phyloP scores from a whole-genome alignment of 1,284 basidiomycete species.

The Sanghuangporus sanghuang region DNA sequence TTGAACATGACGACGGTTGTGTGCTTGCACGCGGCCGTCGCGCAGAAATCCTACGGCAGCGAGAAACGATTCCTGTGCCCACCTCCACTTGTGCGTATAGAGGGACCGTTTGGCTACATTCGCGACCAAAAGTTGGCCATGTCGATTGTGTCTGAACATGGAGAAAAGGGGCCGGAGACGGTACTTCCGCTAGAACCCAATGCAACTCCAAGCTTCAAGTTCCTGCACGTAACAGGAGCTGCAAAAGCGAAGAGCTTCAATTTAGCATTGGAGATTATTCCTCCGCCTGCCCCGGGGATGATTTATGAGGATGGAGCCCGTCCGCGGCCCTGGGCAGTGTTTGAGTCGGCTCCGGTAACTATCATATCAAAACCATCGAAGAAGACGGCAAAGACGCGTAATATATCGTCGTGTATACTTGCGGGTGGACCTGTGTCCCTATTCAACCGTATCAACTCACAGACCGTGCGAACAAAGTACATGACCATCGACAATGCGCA shows the following conservation, averaged over 20 bases:
- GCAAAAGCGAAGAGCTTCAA: constrained; percentile 89
- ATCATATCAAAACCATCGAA: constrained; percentile 97
- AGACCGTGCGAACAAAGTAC: constrained; percentile 95
- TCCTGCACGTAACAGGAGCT: constrained; percentile 82
- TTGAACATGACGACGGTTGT: constrained; percentile 86
- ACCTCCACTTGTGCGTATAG: constrained; percentile 83
- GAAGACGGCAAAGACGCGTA: constrained; percentile 94
- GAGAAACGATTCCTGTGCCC: constrained; percentile 91
- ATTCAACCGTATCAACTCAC: constrained; percentile 95
- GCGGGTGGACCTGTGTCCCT: constrained; percentile 88
- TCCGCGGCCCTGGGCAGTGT: constrained; percentile 78
- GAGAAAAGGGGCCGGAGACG: constrained; percentile 78
- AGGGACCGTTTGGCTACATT: constrained; percentile 78
- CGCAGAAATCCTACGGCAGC: constrained; percentile 88
- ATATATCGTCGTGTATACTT: constrained; percentile 87
- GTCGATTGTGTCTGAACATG: constrained; percentile 80
- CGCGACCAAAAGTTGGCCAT: constrained; percentile 77
- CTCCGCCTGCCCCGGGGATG: constrained; percentile 51
- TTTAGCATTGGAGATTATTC: constrained; percentile 76
- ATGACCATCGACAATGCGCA: constrained; percentile 86
- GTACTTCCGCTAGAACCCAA: constrained; percentile 74
- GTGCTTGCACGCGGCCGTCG: constrained; percentile 83
- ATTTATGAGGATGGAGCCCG: constrained; percentile 45
- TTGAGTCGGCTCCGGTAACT: constrained; percentile 86
- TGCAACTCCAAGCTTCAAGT: constrained; percentile 85